Base-by-base conservation (phyloP, 108 stramenopile species). In the Skeletonema menzelii region DNA sequence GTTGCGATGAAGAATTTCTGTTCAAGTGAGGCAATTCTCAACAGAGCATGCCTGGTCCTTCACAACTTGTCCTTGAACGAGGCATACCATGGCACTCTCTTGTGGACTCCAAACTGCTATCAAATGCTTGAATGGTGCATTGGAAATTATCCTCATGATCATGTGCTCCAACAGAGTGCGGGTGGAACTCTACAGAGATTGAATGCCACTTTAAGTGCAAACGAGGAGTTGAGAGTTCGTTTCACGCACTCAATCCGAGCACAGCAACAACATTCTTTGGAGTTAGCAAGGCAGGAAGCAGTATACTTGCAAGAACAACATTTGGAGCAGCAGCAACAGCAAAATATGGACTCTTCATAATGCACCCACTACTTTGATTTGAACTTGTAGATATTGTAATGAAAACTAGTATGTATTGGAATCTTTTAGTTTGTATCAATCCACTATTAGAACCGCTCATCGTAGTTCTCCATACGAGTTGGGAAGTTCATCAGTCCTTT, bases 401-500 rank as follows among this genome's bases (percentile, higher is more conserved):
- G 22, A 56, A 19, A n/a, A 59, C 24, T 27, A 38, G 58, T 56
- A 69, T 38, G 59, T 70, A 61, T 32, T 32, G 31, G 14, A 53
- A 42, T n/a, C 40, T 42, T 42, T n/a, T n/a, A 4, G 40, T 15
- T 15, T 42, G 3, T n/a, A 42, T 15, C 15, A 42, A n/a, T n/a
- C 40, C 49, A 8, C 60, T 47, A 8, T 61, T 47, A 78, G 66
- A 66, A 85, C 67, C 80, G 69, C 46, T 92, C 95, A 66, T 95
- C 95, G 75, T 91, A 96, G 56, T 89, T 91, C 75, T 96, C 95
- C 95, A 91, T 92, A 63, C 90, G 85, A 53, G 96, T 88, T 0
- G 96, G 95, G 93, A 98, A 95, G 34, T 84, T 88, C 97, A 98
- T 98, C 17, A 98, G 68, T 37, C 87, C 89, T 67, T 93, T 82